Conservation (phyloP, 768 basidiomycete species). For the Trametes meyenii region DNA sequence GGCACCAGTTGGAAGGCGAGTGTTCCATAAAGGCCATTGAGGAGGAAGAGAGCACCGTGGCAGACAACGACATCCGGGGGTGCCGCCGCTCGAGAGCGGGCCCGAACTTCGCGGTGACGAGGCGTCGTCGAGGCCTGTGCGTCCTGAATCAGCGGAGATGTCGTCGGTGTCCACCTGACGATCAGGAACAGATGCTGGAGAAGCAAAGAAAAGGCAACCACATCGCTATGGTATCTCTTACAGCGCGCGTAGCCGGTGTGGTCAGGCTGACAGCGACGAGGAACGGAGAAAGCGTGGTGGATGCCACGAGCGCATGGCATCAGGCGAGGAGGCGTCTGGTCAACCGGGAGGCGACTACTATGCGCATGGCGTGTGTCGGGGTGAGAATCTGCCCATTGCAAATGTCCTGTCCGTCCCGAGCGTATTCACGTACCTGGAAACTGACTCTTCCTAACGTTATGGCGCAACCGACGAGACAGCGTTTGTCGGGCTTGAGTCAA, state of each 20-base stretch:
- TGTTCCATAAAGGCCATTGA: no score
- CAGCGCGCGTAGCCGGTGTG: background rate
- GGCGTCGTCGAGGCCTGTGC: background rate
- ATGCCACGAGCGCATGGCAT: no score
- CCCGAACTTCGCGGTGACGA: background rate
- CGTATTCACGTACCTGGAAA: background rate
- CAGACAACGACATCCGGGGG: background rate
- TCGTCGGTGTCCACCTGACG: background rate
- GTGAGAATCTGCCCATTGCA: no score
- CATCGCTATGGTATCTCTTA: conserved; percentile 1
- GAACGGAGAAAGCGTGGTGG: no score
- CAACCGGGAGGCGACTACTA: background rate
- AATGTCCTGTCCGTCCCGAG: no score
- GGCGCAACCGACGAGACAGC: background rate
- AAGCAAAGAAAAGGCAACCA: background rate
- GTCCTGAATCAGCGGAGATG: conserved; percentile 17
- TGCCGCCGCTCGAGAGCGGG: background rate
- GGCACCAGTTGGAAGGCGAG: no score
- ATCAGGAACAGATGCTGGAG: background rate
- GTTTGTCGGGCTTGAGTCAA: background rate
- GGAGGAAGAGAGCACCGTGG: background rate
- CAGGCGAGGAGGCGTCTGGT: background rate
- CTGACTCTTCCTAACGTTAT: background rate
- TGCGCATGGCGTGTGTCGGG: no score
- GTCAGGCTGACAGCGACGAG: no score